Base-by-base conservation (phyloP, 176 grass and related monocot genomes). In the Ensete glaucum region DNA sequence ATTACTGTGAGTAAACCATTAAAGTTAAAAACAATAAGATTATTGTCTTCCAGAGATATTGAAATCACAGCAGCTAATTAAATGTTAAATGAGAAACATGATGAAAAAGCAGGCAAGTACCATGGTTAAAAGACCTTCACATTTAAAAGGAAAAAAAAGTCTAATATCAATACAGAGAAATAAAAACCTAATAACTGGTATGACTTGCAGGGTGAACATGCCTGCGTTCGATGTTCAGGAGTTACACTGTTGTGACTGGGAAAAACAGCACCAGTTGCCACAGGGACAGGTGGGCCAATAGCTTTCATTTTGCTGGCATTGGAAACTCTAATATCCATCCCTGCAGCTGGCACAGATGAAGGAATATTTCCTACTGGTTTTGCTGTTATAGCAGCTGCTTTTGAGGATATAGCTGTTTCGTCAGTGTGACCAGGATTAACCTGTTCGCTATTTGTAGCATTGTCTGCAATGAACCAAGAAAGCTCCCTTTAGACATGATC, bases 221-320 rank as follows among this genome's bases (percentile, higher is more conserved):
- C 93, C 87, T 90, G 84, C 50, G 64, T 65, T 76, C 62, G 83
- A 73, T 82, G 83, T 75, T 92, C 87, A 51, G 77, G 20, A 80
- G 83, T 53, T 73, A 69, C 67, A 84, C 79, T 81, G 10, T 53
- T 77, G 59, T 82, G 83, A 80, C 73, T 21, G n/a, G 82, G 78
- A 64, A 86, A 23, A 15, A 83, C 77, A 72, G 65, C 71, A 69
- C 77, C 74, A 24, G 74, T 76, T 60, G 71, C 53, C 54, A 74
- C 77, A 78, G 80, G 74, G 43, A 85, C 62, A 56, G 81, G 81
- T 4, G 67, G 76, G 56, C 75, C 78, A 71, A 56, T 84, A 77
- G 80, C 78, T 73, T 82, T 85, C 75, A 86, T 81, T 29, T 54
- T 54, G 16, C 68, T n/a, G 9, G 68, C 9, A 71, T 71, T 71